Percentiles rank a stretch among this genome's conserved stretches.
Conservation (phyloP, 441 rosid genomes). For the Populus hybrid region DNA sequence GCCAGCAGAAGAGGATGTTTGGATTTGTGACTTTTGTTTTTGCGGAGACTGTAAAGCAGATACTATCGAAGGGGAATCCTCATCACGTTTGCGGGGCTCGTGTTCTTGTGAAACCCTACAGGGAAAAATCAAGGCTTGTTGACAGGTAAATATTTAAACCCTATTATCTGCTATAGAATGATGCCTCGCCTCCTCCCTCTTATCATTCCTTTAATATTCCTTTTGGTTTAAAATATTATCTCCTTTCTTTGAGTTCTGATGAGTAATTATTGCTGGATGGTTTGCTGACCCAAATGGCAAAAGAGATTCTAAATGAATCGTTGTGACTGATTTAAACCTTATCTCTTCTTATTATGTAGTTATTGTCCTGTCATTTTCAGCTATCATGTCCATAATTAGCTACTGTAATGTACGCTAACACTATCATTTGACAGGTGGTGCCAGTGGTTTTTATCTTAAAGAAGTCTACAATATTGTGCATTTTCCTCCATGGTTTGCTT, state of each 20-base stretch:
- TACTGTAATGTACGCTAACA: background rate
- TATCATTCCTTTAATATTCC: background rate
- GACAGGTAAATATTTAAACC: slow-evolving; percentile 42
- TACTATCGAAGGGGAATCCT: slow-evolving; percentile 81
- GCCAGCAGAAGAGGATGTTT: slow-evolving; percentile 88
- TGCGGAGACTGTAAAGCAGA: slow-evolving; percentile 61
- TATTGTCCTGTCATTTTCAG: slow-evolving; percentile 8
- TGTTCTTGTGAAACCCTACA: slow-evolving; percentile 89
- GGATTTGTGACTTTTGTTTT: slow-evolving; percentile 87
- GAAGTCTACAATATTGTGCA: background rate
- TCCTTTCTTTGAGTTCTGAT: background rate
- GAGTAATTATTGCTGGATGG: background rate
- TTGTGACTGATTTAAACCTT: slow-evolving; percentile 4
- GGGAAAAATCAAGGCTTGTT: slow-evolving; percentile 74
- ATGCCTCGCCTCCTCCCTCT: slow-evolving; percentile 2
- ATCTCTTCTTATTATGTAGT: slow-evolving; percentile 2
- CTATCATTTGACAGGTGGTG: background rate
- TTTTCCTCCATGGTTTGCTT: background rate
- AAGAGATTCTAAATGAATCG: slow-evolving; percentile 5
- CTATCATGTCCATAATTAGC: slow-evolving; percentile 4
- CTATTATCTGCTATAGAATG: background rate
- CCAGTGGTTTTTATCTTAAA: background rate
- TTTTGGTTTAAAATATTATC: background rate
- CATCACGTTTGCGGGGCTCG: slow-evolving; percentile 91
- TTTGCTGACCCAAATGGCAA: slow-evolving; percentile 2